A percentile compares a stretch with the other conserved stretches of the same genome.
These are phyloP conservation scores for Lignosus rhinocerotis DNA, from an alignment of 1,284 basidiomycete genomes.

Conservation along the genomic window DNA sequence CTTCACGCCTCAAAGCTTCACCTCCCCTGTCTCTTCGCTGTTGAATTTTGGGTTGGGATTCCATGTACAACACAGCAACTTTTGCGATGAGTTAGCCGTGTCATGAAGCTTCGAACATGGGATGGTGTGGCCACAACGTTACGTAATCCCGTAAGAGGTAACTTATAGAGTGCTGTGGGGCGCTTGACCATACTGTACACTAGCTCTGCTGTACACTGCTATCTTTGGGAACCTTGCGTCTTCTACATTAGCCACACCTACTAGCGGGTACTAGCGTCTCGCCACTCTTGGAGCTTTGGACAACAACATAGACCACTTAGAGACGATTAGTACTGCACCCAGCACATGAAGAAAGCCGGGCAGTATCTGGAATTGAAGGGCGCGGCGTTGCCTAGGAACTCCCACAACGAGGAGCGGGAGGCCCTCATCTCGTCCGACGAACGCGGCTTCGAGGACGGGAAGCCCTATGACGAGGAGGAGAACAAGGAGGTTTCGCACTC, in stretches of 20 bases:
- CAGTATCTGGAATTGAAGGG: slow-evolving; percentile 10
- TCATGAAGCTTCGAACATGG: no score
- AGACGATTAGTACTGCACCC: background rate
- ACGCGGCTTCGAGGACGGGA: slow-evolving; percentile 17
- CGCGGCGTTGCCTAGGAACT: slow-evolving; percentile 6
- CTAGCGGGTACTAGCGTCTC: background rate
- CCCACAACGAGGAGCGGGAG: slow-evolving; percentile 38
- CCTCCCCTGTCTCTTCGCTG: background rate
- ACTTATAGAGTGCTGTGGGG: no score
- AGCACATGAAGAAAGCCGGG: slow-evolving; percentile 3
- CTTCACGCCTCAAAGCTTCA: background rate
- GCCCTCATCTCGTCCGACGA: slow-evolving; percentile 40
- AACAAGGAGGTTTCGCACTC: slow-evolving; percentile 35
- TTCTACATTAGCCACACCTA: background rate
- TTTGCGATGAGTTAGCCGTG: no score
- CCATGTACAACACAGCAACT: slow-evolving; percentile 6
- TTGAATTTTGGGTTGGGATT: slow-evolving; percentile 2
- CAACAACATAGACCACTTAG: background rate
- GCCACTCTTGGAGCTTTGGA: background rate
- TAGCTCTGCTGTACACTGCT: no score
- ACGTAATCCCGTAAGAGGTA: no score
- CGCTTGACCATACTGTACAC: no score
- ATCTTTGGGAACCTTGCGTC: background rate
- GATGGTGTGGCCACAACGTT: no score
- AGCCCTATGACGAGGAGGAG: slow-evolving; percentile 24